Evolutionary conservation across 257 asterid species (phyloP), one percentile per base, ranked within the genome.

Genomic region (Eustoma russellianum): DNA sequence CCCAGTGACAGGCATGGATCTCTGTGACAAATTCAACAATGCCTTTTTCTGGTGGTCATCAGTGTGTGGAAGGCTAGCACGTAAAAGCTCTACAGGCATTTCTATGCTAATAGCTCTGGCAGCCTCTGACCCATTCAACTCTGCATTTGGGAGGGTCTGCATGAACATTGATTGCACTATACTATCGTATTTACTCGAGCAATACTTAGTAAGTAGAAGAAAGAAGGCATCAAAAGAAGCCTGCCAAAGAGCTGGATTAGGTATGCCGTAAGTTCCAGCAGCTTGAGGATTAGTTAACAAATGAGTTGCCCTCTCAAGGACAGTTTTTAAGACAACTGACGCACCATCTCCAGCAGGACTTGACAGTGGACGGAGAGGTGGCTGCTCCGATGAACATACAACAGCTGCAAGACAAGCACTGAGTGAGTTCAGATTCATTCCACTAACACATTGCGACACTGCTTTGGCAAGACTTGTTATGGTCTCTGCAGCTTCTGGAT

Each of bases 371-470:
- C 97, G 95, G 45, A 88, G 92, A 47, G 97, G 97, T 5, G 97
- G 97, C 70, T 83, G 95, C 63, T 88, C 95, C 1, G 83, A 66
- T 48, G 97, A 88, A 66, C 95, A 85, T 56, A 85, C 97, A 2
- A 88, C 86, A 24, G 97, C 95, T 60, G 95, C 97, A 58, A 88
- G 83, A 73, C 97, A 88, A 49, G 95, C 97, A 76, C 94, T 83
- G 12, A 88, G 78, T 13, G 95, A 76, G 67, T 88, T 88, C 57
- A 88, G 89, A 63, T 85, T 94, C 97, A 88, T 88, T 33, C 92
- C 78, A 51, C 70, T 46, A 41, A 80, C 78, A 65, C 89, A 79
- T 5, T 60, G 30, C 34, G 81, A 75, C 28, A 85, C 92, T 4
- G 79, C 57, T 61, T 67, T 72, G 40, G 97, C 94, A 54, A 88